phyloP scores from a whole-genome alignment of 441 rosid species.

The Isatis lusitanica region DNA sequence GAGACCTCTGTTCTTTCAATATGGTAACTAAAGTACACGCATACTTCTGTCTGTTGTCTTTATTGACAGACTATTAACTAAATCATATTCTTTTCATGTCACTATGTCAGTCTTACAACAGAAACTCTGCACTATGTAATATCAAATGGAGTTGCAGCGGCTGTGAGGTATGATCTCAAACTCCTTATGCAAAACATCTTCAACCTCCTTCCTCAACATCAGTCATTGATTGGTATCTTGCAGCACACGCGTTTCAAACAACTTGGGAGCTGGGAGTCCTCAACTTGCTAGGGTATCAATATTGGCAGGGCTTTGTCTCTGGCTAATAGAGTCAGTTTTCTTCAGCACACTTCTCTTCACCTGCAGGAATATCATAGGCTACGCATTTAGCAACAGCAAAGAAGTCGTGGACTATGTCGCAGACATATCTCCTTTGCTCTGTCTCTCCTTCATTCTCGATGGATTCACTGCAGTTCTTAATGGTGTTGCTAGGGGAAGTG shows the following conservation, averaged over 20 bases:
- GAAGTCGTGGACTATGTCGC: slow-evolving; percentile 62
- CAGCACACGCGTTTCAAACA: slow-evolving; percentile 47
- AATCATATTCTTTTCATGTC: neutral
- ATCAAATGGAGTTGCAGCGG: slow-evolving; percentile 19
- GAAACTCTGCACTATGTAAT: slow-evolving; percentile 27
- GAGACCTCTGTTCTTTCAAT: slow-evolving; percentile 44
- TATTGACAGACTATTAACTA: neutral
- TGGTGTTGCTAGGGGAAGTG: slow-evolving; percentile 57
- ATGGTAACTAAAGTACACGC: neutral
- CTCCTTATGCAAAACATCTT: neutral
- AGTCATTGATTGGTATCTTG: neutral
- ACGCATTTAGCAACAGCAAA: slow-evolving; percentile 51
- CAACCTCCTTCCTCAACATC: neutral
- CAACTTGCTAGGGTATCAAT: slow-evolving; percentile 43
- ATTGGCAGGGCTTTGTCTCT: slow-evolving; percentile 38
- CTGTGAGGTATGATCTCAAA: slow-evolving; percentile 25
- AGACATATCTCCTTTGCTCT: slow-evolving; percentile 51
- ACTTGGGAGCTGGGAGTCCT: slow-evolving; percentile 54
- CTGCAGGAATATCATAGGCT: slow-evolving; percentile 44
- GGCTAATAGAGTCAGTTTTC: slow-evolving; percentile 35
- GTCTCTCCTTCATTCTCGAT: slow-evolving; percentile 51
- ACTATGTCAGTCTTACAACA: slow-evolving; percentile 21
- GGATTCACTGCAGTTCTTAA: slow-evolving; percentile 55
- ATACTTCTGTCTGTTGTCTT: neutral
- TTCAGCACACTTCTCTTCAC: slow-evolving; percentile 40